Evolutionary conservation across 169 alveolate species (phyloP).

Genomic region (Plasmodium sp.): DNA sequence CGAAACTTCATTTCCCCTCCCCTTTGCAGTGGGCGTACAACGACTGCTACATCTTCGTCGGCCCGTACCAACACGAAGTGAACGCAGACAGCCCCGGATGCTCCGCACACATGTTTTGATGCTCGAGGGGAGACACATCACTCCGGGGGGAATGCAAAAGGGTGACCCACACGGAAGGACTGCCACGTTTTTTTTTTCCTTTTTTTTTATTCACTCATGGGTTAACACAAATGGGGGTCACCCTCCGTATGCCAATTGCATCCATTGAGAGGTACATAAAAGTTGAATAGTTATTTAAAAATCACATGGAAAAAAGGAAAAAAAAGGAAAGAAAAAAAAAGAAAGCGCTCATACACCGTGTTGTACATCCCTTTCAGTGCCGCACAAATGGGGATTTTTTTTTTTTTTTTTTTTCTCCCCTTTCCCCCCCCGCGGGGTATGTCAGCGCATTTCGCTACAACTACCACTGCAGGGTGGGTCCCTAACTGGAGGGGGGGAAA

Average conservation of each 20-base stretch:
- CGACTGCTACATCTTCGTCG: constrained; percentile 57
- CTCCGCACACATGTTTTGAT: constrained; percentile 12
- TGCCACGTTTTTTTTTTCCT: neutral
- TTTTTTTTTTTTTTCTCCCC: too few species aligned
- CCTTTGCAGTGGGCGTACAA: constrained; percentile 56
- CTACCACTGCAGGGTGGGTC: too few species aligned
- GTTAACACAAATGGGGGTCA: neutral
- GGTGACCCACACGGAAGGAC: neutral
- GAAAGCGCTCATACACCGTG: neutral
- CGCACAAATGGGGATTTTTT: neutral
- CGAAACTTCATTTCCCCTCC: neutral
- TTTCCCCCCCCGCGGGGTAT: too few species aligned
- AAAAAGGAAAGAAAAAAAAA: neutral
- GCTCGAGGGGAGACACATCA: neutral
- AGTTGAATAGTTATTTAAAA: neutral
- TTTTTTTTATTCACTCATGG: constrained; percentile 44
- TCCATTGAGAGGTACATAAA: neutral
- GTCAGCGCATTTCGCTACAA: too few species aligned
- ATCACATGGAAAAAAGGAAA: neutral
- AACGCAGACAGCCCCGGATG: constrained; percentile 46
- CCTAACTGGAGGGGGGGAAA: neutral
- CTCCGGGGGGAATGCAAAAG: neutral
- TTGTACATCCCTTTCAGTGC: neutral
- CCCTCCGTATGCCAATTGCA: neutral
- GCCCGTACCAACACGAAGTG: constrained; percentile 33